A percentile compares a stretch with the other conserved stretches of the same genome.
These are phyloP conservation scores for Tillandsia fasciculata DNA, from an alignment of 176 grass and related monocot genomes.

Conservation along the genomic window DNA sequence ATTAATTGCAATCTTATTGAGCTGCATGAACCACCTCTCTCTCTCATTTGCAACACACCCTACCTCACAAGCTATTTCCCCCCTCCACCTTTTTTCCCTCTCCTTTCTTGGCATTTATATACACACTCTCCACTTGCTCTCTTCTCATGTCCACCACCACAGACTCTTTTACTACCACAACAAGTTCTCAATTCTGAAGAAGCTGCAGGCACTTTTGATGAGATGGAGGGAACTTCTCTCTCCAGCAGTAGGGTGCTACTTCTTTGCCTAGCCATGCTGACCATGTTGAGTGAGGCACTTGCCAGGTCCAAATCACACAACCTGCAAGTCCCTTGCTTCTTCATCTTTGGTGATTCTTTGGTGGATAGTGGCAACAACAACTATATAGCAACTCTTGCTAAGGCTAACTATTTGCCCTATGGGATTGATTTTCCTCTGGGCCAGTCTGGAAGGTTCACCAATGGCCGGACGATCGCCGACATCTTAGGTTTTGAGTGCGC, in stretches of 20 bases:
- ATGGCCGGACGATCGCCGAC: constrained; percentile 79
- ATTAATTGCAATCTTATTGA: neutral
- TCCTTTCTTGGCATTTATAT: neutral
- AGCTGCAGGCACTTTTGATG: neutral
- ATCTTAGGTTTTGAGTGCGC: constrained; percentile 36
- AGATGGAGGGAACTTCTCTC: neutral
- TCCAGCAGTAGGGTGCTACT: neutral
- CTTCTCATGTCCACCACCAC: no score
- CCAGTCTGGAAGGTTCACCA: constrained; percentile 70
- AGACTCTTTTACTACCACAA: neutral
- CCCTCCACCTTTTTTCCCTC: neutral
- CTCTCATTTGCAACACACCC: neutral
- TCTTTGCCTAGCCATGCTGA: neutral
- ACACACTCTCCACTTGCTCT: neutral
- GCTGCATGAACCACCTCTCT: neutral
- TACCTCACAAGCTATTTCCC: neutral
- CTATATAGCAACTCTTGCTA: constrained; percentile 46
- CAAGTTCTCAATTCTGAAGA: neutral
- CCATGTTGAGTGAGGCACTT: neutral
- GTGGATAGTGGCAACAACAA: constrained; percentile 99
- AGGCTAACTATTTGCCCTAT: constrained; percentile 85
- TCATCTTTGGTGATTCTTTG: constrained; percentile 83
- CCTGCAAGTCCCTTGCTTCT: constrained; percentile 69
- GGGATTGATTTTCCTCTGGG: constrained; percentile 69
- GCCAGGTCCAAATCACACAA: neutral